A percentile compares a stretch with the other conserved stretches of the same genome.
phyloP scores from a whole-genome alignment of 2,329 filamentous ascomycete genomes.

The Macrophomina phaseolina region DNA sequence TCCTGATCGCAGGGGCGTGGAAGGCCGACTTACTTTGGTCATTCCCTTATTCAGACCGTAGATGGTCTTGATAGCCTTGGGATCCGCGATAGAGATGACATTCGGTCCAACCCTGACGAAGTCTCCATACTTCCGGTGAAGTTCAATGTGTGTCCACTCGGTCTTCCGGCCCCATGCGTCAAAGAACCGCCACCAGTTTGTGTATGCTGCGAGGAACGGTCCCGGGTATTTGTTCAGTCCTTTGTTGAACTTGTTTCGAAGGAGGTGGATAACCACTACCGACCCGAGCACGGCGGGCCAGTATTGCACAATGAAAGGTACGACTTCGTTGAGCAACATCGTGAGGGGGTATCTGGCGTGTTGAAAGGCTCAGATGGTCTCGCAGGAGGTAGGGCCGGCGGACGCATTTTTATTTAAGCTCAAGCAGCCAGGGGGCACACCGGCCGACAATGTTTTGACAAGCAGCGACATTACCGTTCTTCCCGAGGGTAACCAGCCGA shows the following conservation, averaged over 20 bases:
- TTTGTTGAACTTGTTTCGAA: constrained; percentile 55
- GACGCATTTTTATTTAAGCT: background rate
- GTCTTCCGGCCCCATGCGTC: constrained; percentile 70
- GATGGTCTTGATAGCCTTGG: constrained; percentile 74
- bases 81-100: constrained; percentile 73
- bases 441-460: background rate
- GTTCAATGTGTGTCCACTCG: constrained; percentile 69
- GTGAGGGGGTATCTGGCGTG: constrained; percentile 23
- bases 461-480: background rate
- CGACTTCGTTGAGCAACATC: constrained; percentile 46
- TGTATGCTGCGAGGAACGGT: constrained; percentile 69
- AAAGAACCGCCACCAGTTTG: constrained; percentile 76
- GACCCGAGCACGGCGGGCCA: constrained; percentile 49
- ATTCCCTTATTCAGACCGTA: constrained; percentile 85
- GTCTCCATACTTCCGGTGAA: constrained; percentile 75
- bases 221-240: constrained; percentile 76
- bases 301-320: constrained; percentile 44
- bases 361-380: constrained; percentile 21
- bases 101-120: constrained; percentile 79
- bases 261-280: constrained; percentile 40
- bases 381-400: background rate
- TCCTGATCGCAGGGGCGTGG: background rate
- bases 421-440: background rate
- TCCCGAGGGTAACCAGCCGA: constrained; percentile 6
- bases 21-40: constrained; percentile 63